A percentile compares a stretch with the other conserved stretches of the same genome.
Evolutionary conservation across 441 rosid species (phyloP).

Genomic region (Theobroma grandiflorum): DNA sequence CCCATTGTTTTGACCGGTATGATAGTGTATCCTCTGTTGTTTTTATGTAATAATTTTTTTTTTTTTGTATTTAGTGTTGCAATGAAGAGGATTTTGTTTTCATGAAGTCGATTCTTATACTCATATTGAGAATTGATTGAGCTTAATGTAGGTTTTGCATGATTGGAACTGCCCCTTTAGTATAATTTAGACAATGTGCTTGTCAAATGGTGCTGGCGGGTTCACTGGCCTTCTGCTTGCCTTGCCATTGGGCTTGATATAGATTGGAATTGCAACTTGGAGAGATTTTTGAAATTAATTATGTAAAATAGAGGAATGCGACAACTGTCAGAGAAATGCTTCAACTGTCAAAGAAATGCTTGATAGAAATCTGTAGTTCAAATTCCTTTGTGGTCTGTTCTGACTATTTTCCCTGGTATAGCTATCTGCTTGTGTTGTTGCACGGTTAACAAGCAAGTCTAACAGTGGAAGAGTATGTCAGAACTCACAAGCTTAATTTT

Average conservation of each 20-base stretch:
- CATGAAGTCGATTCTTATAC: not conserved
- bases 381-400: not conserved
- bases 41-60: not conserved
- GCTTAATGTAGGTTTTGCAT: slow-evolving; percentile 3
- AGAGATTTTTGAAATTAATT: not conserved
- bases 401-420: not conserved
- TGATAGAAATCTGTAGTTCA: not conserved
- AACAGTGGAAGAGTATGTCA: no score
- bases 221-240: not conserved
- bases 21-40: not conserved
- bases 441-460: no score
- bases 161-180: slow-evolving; percentile 12
- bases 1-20: slow-evolving; percentile 96
- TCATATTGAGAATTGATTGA: not conserved
- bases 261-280: not conserved
- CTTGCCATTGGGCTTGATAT: slow-evolving; percentile 7
- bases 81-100: slow-evolving; percentile 12
- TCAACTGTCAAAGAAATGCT: no score
- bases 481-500: no score
- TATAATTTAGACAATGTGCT: not conserved
- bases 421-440: not conserved
- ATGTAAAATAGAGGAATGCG: not conserved
- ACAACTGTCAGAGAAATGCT: not conserved
- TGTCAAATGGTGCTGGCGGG: slow-evolving; percentile 8
- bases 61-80: slow-evolving; percentile 8